Conservation (phyloP, 768 basidiomycete species). For the Tylopilus sp. region DNA sequence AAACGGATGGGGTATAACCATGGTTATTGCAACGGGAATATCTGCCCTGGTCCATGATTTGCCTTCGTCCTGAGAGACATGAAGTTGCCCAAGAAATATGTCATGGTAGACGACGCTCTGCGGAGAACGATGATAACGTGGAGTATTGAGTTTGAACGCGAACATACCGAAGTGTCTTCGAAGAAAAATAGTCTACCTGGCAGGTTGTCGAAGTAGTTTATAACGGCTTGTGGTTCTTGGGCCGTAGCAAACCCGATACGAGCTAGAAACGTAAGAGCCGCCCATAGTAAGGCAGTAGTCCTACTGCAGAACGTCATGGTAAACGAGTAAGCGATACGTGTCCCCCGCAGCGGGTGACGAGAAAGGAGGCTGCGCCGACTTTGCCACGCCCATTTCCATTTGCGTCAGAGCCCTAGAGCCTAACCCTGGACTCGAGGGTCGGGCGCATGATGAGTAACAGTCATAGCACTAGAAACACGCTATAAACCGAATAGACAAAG, state of each 20-base stretch:
- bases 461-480: too few species aligned
- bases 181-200: slow-evolving; percentile 86
- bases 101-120: slow-evolving; percentile 84
- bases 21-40: slow-evolving; percentile 54
- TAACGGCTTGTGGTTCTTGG: slow-evolving; percentile 45
- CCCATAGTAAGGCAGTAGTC: slow-evolving; percentile 26
- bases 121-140: neutral
- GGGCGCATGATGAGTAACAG: too few species aligned
- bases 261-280: slow-evolving; percentile 21
- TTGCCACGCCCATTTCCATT: slow-evolving; percentile 8
- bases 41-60: slow-evolving; percentile 55
- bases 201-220: slow-evolving; percentile 63
- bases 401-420: too few species aligned
- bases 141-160: neutral
- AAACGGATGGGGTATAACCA: slow-evolving; percentile 86
- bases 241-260: slow-evolving; percentile 28
- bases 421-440: too few species aligned
- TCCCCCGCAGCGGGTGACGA: slow-evolving; percentile 3
- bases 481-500: too few species aligned
- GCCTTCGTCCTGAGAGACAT: slow-evolving; percentile 86
- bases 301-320: slow-evolving; percentile 29
- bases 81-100: slow-evolving; percentile 58
- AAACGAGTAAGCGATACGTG: slow-evolving; percentile 18
- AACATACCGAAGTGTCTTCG: slow-evolving; percentile 81
- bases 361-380: slow-evolving; percentile 6